These are phyloP conservation scores for Pinus taeda DNA, from an alignment of 75 land plant species.

Conservation along the genomic window DNA sequence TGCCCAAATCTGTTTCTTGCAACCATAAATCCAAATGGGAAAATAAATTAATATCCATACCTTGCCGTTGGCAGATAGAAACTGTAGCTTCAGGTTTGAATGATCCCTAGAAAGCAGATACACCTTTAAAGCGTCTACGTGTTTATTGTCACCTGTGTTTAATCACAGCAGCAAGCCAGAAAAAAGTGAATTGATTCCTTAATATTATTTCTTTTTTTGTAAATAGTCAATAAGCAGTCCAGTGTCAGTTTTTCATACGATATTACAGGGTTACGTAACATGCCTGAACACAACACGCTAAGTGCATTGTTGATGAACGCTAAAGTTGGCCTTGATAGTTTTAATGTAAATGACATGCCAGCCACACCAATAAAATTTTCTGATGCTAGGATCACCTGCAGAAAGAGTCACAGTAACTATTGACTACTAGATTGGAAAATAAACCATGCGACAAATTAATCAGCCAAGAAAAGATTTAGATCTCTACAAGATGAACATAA, in stretches of 20 bases:
- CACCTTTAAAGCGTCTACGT: conserved; percentile 24
- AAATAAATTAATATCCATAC: conserved; percentile 16
- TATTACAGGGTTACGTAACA: neutral
- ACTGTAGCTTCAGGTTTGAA: conserved; percentile 50
- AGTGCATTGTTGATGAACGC: conserved; percentile 42
- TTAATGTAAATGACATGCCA: conserved; percentile 52
- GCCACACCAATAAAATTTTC: conserved; percentile 45
- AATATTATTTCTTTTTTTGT: too few relatives aligned
- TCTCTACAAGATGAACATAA: neutral
- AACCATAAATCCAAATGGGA: neutral
- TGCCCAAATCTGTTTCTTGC: neutral
- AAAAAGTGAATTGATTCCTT: neutral
- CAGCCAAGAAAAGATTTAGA: neutral
- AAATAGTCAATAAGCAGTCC: neutral
- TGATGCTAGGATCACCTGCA: conserved; percentile 71
- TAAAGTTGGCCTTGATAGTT: conserved; percentile 55
- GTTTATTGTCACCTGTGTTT: conserved; percentile 30
- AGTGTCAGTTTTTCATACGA: conserved; percentile 1
- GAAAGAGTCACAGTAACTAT: neutral
- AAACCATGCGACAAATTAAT: neutral
- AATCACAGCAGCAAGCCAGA: neutral
- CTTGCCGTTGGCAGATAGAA: conserved; percentile 47
- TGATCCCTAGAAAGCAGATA: conserved; percentile 62
- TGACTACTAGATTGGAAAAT: neutral
- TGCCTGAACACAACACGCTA: conserved; percentile 48